These are phyloP conservation scores for Cyclostephanos invisitatus DNA, from an alignment of 108 stramenopile genomes.

Conservation along the genomic window DNA sequence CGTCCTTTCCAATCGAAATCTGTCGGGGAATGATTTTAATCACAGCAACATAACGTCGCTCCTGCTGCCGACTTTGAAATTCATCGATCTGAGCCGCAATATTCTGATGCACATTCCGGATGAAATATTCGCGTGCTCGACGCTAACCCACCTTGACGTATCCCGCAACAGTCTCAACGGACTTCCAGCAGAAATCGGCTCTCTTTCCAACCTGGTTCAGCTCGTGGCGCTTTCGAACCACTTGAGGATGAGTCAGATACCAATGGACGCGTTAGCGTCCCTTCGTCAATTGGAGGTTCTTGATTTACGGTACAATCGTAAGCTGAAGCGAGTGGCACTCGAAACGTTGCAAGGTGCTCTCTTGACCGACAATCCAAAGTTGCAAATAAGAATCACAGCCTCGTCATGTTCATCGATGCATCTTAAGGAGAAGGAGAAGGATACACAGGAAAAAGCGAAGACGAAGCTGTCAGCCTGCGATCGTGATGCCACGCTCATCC, in stretches of 20 bases:
- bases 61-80: constrained; percentile 7
- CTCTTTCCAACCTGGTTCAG: constrained; percentile 33
- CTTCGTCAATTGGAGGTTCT: constrained; percentile 36
- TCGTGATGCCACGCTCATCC: constrained; percentile 59
- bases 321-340: constrained; percentile 48
- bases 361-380: constrained; percentile 9
- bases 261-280: constrained; percentile 39
- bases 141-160: constrained; percentile 41
- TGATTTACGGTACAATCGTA: constrained; percentile 58
- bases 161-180: constrained; percentile 47
- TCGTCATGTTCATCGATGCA: not conserved
- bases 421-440: no score
- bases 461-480: constrained; percentile 52
- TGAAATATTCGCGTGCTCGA: constrained; percentile 24
- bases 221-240: constrained; percentile 52
- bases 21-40: constrained; percentile 20
- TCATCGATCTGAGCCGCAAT: constrained; percentile 54
- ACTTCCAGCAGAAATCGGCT: constrained; percentile 41
- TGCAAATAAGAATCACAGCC: constrained; percentile 39
- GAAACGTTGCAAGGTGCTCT: constrained; percentile 26
- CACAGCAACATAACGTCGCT: constrained; percentile 11
- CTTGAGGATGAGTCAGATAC: constrained; percentile 42
- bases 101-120: constrained; percentile 32
- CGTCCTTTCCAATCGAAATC: constrained; percentile 14
- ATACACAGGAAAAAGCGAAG: not conserved